Conservation (phyloP, 371 early-diverging fungal genomes). For the Hamiltosporidium tvaerminnensis region DNA sequence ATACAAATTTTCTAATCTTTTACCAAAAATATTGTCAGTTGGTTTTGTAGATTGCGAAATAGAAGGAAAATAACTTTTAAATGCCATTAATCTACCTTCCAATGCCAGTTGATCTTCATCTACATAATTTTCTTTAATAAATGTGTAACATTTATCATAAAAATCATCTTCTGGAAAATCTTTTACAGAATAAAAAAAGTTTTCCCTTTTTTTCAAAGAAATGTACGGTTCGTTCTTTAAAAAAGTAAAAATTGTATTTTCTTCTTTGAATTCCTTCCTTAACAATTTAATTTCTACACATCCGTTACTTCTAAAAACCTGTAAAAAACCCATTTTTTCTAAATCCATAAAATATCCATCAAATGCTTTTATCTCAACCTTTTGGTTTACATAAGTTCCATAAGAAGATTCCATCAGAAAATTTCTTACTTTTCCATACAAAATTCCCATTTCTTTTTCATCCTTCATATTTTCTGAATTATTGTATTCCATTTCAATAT, state of each 20-base stretch:
- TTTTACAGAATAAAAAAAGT: conserved; percentile 9
- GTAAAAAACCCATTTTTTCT: no score
- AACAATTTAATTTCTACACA: no score
- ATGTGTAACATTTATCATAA: conserved; percentile 8
- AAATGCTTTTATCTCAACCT: no score
- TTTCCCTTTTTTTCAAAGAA: no score
- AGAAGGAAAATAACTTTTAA: conserved; percentile 1
- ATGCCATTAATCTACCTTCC: conserved; percentile 10
- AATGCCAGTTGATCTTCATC: conserved; percentile 6
- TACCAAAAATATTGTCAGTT: not conserved
- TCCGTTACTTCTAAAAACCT: no score
- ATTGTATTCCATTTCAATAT: not conserved
- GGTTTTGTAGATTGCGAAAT: not conserved
- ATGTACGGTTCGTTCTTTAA: no score
- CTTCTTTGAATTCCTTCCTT: no score
- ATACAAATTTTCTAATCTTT: not conserved
- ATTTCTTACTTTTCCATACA: no score
- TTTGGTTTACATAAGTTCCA: no score
- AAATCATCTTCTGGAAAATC: conserved; percentile 7
- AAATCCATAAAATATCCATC: no score
- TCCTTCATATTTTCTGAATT: not conserved
- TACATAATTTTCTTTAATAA: conserved; percentile 1
- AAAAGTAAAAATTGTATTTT: no score
- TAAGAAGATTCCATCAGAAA: no score
- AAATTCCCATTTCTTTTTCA: not conserved